Conservation (phyloP, 2,329 filamentous ascomycete species). For the Verticillium klebahnii region DNA sequence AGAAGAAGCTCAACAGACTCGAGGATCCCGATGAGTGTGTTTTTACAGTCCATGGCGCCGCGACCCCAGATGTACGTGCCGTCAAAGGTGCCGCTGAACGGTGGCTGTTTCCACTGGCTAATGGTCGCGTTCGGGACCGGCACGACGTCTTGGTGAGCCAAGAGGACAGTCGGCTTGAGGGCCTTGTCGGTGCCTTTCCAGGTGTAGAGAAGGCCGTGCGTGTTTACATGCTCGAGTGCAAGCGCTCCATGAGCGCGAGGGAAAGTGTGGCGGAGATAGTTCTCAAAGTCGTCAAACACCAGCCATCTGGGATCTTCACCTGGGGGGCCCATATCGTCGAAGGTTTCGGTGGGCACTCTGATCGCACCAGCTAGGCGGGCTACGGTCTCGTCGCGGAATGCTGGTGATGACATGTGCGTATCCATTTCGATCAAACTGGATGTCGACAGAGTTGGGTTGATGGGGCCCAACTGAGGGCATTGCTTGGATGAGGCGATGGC, state of each 20-base stretch:
- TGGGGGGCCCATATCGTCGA: conserved; percentile 49
- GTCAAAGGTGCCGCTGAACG: conserved; percentile 54
- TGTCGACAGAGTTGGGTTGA: conserved; percentile 21
- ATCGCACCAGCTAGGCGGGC: conserved; percentile 38
- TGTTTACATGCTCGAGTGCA: conserved; percentile 51
- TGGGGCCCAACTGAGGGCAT: conserved; percentile 28
- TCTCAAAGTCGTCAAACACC: conserved; percentile 49
- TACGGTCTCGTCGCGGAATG: conserved; percentile 27
- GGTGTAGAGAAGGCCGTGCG: conserved; percentile 53
- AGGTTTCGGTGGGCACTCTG: conserved; percentile 50
- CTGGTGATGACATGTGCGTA: conserved; percentile 21
- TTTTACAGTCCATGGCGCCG: conserved; percentile 57
- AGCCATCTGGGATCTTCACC: conserved; percentile 55
- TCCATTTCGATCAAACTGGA: conserved; percentile 25
- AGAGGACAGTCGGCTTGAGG: conserved; percentile 52
- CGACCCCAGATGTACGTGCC: conserved; percentile 58
- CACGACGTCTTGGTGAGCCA: conserved; percentile 63
- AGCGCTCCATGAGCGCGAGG: conserved; percentile 44
- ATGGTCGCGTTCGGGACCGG: conserved; percentile 47
- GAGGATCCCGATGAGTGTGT: conserved; percentile 52
- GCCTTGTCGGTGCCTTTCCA: conserved; percentile 45
- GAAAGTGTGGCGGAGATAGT: conserved; percentile 44
- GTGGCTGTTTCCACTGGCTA: conserved; percentile 53
- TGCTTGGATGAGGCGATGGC: conserved; percentile 4
- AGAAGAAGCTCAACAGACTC: conserved; percentile 53